Evolutionary conservation across 2,329 filamentous ascomycete genomes (phyloP).

Genomic region (Podosphaera xanthii): DNA sequence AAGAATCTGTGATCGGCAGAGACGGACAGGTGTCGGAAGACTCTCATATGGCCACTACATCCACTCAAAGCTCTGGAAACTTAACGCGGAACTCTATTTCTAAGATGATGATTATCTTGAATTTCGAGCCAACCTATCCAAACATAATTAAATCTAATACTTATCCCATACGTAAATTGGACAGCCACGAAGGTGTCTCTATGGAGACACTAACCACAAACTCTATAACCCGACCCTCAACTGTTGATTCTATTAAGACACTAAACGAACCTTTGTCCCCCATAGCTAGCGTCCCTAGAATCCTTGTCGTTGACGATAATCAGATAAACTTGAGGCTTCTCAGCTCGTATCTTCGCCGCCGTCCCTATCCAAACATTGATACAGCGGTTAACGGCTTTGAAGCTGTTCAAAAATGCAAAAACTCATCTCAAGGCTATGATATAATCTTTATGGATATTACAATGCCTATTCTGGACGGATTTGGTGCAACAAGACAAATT

Average conservation of each 20-base stretch:
- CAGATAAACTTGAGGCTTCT: constrained; percentile 21
- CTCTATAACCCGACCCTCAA: no score
- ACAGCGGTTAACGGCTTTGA: constrained; percentile 25
- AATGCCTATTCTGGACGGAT: constrained; percentile 31
- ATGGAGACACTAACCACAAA: no score
- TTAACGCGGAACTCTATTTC: no score
- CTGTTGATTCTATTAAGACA: no score
- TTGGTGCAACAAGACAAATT: constrained; percentile 26
- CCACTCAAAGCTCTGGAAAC: no score
- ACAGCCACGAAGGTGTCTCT: no score
- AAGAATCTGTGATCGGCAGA: constrained; percentile 9
- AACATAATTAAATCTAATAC: no score
- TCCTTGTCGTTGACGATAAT: constrained; percentile 22
- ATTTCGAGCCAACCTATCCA: no score
- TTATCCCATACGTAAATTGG: no score
- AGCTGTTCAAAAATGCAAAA: constrained; percentile 23
- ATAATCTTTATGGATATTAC: constrained; percentile 27
- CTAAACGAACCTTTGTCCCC: no score
- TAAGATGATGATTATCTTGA: no score
- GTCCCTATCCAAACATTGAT: constrained; percentile 19
- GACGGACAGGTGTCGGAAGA: constrained; percentile 14
- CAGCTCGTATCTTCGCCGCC: constrained; percentile 16
- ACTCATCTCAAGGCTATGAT: constrained; percentile 17
- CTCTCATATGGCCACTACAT: constrained; percentile 11
- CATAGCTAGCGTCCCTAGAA: constrained; percentile 2